phyloP scores from a whole-genome alignment of 202 grass and related monocot genomes.

The Schoenoplectus tabernaemontani region DNA sequence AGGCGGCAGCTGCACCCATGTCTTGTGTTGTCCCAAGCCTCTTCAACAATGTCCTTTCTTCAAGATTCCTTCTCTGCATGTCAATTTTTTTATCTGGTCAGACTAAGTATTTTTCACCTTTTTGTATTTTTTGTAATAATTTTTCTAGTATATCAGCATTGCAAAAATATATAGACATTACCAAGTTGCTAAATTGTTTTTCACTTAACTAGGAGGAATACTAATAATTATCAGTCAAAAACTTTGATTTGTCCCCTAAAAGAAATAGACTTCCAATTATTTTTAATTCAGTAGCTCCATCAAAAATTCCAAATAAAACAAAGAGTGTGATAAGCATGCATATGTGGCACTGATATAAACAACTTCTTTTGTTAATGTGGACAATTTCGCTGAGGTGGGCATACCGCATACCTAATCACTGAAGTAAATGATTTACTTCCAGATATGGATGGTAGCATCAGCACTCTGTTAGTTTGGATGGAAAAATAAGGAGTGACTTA shows the following conservation, averaged over 20 bases:
- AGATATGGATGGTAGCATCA: background rate
- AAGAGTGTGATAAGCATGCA: no score
- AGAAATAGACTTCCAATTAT: background rate
- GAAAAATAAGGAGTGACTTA: background rate
- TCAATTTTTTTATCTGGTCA: background rate
- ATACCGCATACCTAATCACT: no score
- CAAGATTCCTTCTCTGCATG: slow-evolving; percentile 54
- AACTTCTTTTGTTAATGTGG: background rate
- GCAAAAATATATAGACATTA: background rate
- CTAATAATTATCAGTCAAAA: background rate
- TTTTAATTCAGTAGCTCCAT: background rate
- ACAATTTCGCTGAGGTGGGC: background rate
- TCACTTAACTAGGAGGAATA: no score
- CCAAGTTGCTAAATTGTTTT: background rate
- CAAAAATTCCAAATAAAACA: no score
- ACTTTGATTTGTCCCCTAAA: background rate
- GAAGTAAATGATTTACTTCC: no score
- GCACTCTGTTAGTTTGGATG: background rate
- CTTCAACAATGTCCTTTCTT: slow-evolving; percentile 42
- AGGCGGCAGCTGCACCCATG: slow-evolving; percentile 64
- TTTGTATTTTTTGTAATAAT: background rate
- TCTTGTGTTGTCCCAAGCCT: slow-evolving; percentile 69
- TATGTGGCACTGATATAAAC: background rate
- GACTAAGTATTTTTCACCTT: background rate
- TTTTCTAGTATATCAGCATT: background rate